Base-by-base conservation (phyloP, 345 rosid species). In the Trapa bicornis region DNA sequence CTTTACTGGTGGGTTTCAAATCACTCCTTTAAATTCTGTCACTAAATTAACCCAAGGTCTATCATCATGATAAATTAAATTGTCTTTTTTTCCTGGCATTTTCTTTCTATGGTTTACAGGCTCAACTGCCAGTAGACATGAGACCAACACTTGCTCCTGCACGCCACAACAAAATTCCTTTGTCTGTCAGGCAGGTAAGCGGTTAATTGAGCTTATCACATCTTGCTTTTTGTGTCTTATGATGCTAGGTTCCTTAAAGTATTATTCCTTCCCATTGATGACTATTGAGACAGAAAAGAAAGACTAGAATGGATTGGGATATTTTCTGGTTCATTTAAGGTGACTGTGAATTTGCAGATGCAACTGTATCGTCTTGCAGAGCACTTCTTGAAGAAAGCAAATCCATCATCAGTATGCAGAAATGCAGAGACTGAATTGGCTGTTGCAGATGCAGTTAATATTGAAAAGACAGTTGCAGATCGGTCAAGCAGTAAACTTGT, bases 351-450 rank as follows among this genome's bases (percentile, higher is more conserved):
- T 75, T 54, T 87, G 73, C 95, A 94, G 99, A 75, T 78, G 60
- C 99, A 94, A 77, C 85, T 91, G 72, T 82, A 86, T 79, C 96
- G 91, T 68, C 69, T 94, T 80, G 71, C 99, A 17, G 99, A 94
- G 75, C 83, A 77, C 76, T 79, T 91, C 73, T 72, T 94, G 81
- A 91, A 77, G 84, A 87, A 80, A 78, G 82, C 83, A 84, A 83
- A 91, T 78, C 74, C 85, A 65, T 83, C 80, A 32, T 78, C 84
- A 69, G 74, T 87, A 68, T 70, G 85, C 76, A 85, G 93, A 78
- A 85, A 83, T 68, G 99, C 97, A 73, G 96, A 78, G 43, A 87
- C 96, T 39, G 99, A 94, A 80, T 81, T 94, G 80, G 97, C 97
- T 60, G 89, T 94, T 75, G 99, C 99, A 67, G 99, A 94, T 85